Conservation (phyloP, 768 basidiomycete species). For the Trametes sanguinea region DNA sequence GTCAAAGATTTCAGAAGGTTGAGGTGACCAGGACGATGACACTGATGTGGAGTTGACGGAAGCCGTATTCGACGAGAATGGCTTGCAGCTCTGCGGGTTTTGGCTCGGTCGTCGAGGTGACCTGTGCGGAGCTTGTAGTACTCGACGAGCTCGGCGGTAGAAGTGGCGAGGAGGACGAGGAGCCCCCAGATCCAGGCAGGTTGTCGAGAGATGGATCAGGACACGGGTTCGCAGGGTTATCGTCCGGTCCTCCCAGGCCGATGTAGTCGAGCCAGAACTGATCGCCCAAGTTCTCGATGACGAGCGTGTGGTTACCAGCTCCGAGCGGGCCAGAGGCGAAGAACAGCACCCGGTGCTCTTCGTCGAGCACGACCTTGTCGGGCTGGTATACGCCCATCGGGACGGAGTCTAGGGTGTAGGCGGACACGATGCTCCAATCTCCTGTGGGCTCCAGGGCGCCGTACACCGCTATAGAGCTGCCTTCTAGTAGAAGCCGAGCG, state of each 20-base stretch:
- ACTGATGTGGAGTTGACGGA: too few relatives aligned
- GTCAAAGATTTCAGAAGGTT: too few relatives aligned
- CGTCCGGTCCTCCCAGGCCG: not conserved
- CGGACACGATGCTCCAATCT: not conserved
- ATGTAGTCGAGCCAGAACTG: constrained; percentile 12
- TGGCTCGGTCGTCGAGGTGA: too few relatives aligned
- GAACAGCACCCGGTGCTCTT: not conserved
- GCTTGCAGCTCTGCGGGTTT: too few relatives aligned
- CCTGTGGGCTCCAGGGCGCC: constrained; percentile 3
- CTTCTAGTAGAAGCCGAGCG: not conserved
- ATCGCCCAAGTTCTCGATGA: constrained; percentile 5
- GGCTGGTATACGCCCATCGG: not conserved
- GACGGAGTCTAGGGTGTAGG: not conserved
- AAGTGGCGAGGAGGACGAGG: too few relatives aligned
- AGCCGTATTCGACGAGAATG: too few relatives aligned
- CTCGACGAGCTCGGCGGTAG: too few relatives aligned
- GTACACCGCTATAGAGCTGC: constrained; percentile 2
- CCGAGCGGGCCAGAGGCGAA: not conserved
- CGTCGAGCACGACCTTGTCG: not conserved
- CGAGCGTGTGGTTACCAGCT: not conserved
- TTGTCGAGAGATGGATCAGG: not conserved
- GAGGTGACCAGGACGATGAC: too few relatives aligned
- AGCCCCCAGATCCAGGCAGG: too few relatives aligned
- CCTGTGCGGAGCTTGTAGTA: too few relatives aligned
- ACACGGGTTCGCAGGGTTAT: not conserved